These are phyloP conservation scores for Microbotryum lychnidis-dioicae DNA, from an alignment of 1,284 basidiomycete species.

Conservation along the genomic window DNA sequence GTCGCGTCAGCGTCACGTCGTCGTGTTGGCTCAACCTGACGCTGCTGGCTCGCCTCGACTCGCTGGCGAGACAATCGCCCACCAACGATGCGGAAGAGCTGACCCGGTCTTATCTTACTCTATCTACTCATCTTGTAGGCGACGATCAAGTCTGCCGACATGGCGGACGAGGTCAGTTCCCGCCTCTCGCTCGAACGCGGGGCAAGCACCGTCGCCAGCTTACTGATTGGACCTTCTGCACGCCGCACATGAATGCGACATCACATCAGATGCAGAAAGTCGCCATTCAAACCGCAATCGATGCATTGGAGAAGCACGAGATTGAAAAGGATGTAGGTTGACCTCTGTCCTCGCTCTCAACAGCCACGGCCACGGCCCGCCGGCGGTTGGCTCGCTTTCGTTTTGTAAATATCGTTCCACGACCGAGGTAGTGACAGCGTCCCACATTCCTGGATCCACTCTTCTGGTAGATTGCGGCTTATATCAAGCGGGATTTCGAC, in stretches of 20 bases:
- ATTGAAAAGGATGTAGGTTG: slow-evolving; percentile 9
- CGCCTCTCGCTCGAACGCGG: neutral
- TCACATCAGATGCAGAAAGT: slow-evolving; percentile 69
- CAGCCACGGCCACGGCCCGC: too few species aligned
- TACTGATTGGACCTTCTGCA: neutral
- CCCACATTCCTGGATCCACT: too few species aligned
- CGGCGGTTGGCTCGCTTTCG: too few species aligned
- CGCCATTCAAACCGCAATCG: slow-evolving; percentile 74
- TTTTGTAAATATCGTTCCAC: too few species aligned
- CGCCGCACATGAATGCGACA: neutral
- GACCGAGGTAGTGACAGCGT: neutral
- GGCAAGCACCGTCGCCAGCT: neutral
- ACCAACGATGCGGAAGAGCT: neutral
- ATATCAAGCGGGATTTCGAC: slow-evolving; percentile 97
- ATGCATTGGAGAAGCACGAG: slow-evolving; percentile 72
- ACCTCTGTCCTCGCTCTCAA: neutral
- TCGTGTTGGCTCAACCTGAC: neutral
- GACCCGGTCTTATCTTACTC: neutral
- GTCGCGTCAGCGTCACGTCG: neutral
- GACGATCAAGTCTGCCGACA: slow-evolving; percentile 94
- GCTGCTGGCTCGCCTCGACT: neutral
- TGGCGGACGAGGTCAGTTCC: slow-evolving; percentile 63
- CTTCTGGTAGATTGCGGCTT: slow-evolving; percentile 67
- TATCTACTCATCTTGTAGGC: slow-evolving; percentile 46
- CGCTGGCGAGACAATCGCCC: neutral